phyloP scores from a whole-genome alignment of 2,329 filamentous ascomycete genomes.

The Hymenoscyphus fructigenus region DNA sequence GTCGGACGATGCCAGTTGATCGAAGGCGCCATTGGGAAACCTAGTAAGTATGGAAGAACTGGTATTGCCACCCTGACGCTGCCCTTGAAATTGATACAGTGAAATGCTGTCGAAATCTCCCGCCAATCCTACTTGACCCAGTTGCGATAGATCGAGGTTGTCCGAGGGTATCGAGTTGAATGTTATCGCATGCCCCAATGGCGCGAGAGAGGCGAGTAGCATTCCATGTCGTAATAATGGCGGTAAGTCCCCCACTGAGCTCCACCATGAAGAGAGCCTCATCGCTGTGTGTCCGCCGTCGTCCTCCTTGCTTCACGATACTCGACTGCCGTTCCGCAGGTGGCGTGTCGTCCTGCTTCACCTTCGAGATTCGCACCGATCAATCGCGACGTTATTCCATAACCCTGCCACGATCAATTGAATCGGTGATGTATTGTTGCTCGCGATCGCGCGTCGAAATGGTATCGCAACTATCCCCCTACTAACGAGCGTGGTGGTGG shows the following conservation, averaged over 20 bases:
- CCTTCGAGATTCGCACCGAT: slow-evolving; percentile 14
- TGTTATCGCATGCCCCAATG: slow-evolving; percentile 50
- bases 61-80: slow-evolving; percentile 75
- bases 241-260: slow-evolving; percentile 27
- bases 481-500: not conserved
- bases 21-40: slow-evolving; percentile 82
- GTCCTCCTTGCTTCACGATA: slow-evolving; percentile 16
- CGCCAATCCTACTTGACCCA: slow-evolving; percentile 81
- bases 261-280: slow-evolving; percentile 36
- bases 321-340: slow-evolving; percentile 17
- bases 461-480: not conserved
- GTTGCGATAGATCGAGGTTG: slow-evolving; percentile 72
- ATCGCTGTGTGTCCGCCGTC: slow-evolving; percentile 29
- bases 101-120: slow-evolving; percentile 93
- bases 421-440: not conserved
- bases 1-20: slow-evolving; percentile 72
- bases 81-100: slow-evolving; percentile 80
- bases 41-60: slow-evolving; percentile 77
- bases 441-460: not conserved
- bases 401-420: slow-evolving; percentile 1
- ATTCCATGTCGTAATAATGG: slow-evolving; percentile 43
- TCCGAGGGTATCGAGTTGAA: slow-evolving; percentile 64
- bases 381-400: slow-evolving; percentile 27
- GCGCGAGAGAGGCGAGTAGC: slow-evolving; percentile 40
- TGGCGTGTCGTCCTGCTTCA: slow-evolving; percentile 20